Percentiles rank a stretch among this genome's conserved stretches.
phyloP scores from a whole-genome alignment of 2,329 filamentous ascomycete species.

The Teratosphaeria epicoccoides region DNA sequence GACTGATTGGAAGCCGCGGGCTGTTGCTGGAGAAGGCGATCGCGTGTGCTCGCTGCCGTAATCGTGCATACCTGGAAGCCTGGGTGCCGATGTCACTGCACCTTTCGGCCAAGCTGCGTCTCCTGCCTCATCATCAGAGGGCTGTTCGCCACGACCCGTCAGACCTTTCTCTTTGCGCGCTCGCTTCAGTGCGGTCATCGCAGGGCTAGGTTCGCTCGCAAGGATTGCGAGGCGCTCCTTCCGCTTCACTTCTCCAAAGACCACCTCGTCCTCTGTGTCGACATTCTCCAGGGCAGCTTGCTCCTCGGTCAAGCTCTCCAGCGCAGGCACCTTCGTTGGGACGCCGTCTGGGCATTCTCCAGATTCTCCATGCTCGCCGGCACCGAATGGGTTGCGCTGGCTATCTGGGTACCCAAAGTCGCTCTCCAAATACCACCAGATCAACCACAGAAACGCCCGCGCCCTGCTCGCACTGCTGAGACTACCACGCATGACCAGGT shows the following conservation, averaged over 20 bases:
- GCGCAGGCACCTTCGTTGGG: conserved; percentile 51
- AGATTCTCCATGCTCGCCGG: conserved; percentile 36
- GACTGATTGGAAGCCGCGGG: conserved; percentile 28
- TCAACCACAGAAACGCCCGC: conserved; percentile 85
- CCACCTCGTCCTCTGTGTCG: conserved; percentile 57
- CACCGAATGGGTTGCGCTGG: conserved; percentile 80
- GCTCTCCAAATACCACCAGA: conserved; percentile 98
- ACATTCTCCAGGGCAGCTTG: conserved; percentile 61
- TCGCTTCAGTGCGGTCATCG: conserved; percentile 44
- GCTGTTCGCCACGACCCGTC: conserved; percentile 13
- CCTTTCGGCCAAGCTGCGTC: conserved; percentile 15
- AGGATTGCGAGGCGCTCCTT: conserved; percentile 62
- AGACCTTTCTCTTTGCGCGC: conserved; percentile 37
- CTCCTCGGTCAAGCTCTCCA: conserved; percentile 55
- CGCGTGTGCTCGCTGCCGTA: conserved; percentile 38
- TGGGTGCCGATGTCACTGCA: neutral
- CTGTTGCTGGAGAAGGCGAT: conserved; percentile 30
- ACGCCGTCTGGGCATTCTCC: conserved; percentile 30
- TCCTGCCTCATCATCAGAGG: conserved; percentile 23
- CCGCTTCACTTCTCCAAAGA: conserved; percentile 63
- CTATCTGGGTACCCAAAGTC: conserved; percentile 85
- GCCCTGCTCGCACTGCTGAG: conserved; percentile 75
- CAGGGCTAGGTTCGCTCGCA: conserved; percentile 61
- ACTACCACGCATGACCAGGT: conserved; percentile 84
- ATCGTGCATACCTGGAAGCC: conserved; percentile 8